Evolutionary conservation across 2,329 filamentous ascomycete species (phyloP).

Genomic region (Aspergillus sp.): DNA sequence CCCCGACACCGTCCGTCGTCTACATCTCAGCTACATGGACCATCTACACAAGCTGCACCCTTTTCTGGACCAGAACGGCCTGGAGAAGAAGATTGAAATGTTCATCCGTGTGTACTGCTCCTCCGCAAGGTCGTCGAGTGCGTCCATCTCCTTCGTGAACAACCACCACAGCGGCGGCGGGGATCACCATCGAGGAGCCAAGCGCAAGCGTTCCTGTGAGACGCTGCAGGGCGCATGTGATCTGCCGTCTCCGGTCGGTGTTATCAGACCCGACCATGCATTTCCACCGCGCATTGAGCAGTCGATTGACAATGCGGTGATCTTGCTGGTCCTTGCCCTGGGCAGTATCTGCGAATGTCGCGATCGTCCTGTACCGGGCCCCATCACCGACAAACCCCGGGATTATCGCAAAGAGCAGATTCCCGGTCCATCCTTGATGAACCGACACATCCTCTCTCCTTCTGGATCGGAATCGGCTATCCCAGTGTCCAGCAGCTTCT

Average conservation of each 20-base stretch:
- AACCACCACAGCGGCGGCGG: conserved; percentile 1
- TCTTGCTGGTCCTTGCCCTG: conserved; percentile 74
- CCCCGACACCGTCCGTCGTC: conserved; percentile 40
- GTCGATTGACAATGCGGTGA: conserved; percentile 70
- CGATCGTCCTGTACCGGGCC: conserved; percentile 41
- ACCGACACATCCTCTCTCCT: conserved; percentile 19
- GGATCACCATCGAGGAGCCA: conserved; percentile 23
- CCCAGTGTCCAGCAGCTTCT: conserved; percentile 14
- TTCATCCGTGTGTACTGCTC: conserved; percentile 44
- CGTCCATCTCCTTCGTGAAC: conserved; percentile 2
- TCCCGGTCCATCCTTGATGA: conserved; percentile 14
- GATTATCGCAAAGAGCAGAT: conserved; percentile 23
- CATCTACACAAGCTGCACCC: conserved; percentile 59
- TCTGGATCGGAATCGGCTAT: conserved; percentile 18
- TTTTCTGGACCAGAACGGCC: conserved; percentile 48
- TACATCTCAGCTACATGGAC: conserved; percentile 49
- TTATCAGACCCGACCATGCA: conserved; percentile 6
- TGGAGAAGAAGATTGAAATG: conserved; percentile 45
- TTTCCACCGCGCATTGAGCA: conserved; percentile 34
- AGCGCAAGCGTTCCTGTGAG: conserved; percentile 33
- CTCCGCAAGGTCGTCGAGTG: conserved; percentile 12
- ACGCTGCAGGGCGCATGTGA: conserved; percentile 19
- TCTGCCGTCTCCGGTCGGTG: conserved; percentile 12
- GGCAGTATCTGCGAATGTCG: conserved; percentile 66
- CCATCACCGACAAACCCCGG: conserved; percentile 39